phyloP scores from a whole-genome alignment of 495 filamentous ascomycete species.

The Aspergillus campestris region DNA sequence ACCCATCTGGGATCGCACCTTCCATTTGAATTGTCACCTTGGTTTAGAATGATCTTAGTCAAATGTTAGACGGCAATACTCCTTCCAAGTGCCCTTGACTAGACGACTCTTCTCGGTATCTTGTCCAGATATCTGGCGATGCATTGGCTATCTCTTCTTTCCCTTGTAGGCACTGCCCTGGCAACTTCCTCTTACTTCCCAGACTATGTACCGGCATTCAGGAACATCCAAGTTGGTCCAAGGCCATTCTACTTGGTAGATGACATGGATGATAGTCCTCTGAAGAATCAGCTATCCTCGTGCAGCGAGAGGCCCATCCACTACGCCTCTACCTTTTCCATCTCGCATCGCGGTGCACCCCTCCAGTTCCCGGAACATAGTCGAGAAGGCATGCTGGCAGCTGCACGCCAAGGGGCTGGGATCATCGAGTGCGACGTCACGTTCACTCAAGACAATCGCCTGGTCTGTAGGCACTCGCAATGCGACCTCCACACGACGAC shows the following conservation, averaged over 20 bases:
- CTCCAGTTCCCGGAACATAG: slow-evolving; percentile 57
- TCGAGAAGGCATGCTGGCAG: slow-evolving; percentile 41
- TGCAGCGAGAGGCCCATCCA: slow-evolving; percentile 41
- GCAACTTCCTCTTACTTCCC: no score
- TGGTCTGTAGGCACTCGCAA: slow-evolving; percentile 55
- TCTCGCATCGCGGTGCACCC: slow-evolving; percentile 51
- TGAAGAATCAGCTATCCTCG: slow-evolving; percentile 46
- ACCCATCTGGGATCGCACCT: no score
- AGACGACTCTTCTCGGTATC: no score
- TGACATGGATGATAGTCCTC: slow-evolving; percentile 47
- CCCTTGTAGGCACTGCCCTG: no score
- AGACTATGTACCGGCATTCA: neutral
- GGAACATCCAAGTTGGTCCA: slow-evolving; percentile 42
- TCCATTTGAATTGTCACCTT: no score
- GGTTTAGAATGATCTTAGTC: no score
- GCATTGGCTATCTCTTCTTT: no score
- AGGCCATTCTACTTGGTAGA: slow-evolving; percentile 52
- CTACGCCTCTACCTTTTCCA: slow-evolving; percentile 36
- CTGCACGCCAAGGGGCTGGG: slow-evolving; percentile 52
- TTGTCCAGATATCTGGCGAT: no score
- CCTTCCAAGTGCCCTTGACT: no score
- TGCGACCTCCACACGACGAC: slow-evolving; percentile 59
- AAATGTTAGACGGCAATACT: no score
- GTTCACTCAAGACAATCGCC: slow-evolving; percentile 50
- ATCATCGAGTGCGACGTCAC: slow-evolving; percentile 57